Conservation (phyloP, 2,329 filamentous ascomycete genomes). For the Clarireedia homoeocarpa region DNA sequence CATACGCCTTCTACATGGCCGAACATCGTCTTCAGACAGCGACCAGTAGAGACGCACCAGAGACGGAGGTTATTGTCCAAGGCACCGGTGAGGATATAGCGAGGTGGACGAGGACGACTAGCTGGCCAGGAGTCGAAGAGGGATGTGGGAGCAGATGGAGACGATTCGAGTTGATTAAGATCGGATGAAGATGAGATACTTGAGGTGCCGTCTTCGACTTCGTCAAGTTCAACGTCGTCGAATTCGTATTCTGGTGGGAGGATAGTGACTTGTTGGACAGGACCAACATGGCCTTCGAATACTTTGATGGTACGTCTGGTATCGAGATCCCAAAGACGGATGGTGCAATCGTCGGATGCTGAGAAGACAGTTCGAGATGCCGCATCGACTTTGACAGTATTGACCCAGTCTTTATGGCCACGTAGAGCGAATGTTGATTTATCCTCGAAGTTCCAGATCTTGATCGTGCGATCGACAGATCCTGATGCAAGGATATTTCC, state of each 20-base stretch:
- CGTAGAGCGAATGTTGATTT: conserved; percentile 72
- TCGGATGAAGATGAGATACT: conserved; percentile 16
- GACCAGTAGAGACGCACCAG: conserved; percentile 79
- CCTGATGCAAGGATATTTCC: conserved; percentile 78
- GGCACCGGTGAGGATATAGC: conserved; percentile 88
- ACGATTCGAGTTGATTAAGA: conserved; percentile 3
- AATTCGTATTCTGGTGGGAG: conserved; percentile 85
- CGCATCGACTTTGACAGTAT: conserved; percentile 83
- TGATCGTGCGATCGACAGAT: conserved; percentile 81
- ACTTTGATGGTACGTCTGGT: conserved; percentile 66
- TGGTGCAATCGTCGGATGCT: conserved; percentile 85
- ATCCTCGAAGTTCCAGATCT: conserved; percentile 86
- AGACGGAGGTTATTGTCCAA: conserved; percentile 86
- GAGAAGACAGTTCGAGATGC: conserved; percentile 81
- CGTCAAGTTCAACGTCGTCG: conserved; percentile 56
- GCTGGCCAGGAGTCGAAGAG: conserved; percentile 48
- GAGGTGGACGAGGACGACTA: conserved; percentile 64
- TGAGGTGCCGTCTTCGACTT: conserved; percentile 45
- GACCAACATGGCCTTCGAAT: conserved; percentile 86
- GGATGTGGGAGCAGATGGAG: conserved; percentile 15
- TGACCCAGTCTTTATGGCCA: conserved; percentile 92
- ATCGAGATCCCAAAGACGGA: conserved; percentile 90
- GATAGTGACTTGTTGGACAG: conserved; percentile 84
- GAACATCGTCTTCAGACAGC: conserved; percentile 87
- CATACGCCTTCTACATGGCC: conserved; percentile 95